Conservation (phyloP, 202 grass and related monocot species). For the Digitaria exilis region DNA sequence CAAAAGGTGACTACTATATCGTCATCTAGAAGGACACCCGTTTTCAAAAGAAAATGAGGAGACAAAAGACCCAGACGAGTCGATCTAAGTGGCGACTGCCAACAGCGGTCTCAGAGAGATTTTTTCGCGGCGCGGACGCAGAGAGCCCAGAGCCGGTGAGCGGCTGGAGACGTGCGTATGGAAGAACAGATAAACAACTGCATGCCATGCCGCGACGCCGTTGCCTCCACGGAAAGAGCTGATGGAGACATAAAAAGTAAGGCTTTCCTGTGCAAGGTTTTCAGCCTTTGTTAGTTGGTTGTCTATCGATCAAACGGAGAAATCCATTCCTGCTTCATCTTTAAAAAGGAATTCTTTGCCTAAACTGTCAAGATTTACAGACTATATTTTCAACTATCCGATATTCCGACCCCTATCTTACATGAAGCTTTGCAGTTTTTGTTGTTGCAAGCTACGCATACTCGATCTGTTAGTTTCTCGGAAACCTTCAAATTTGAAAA, state of each 20-base stretch:
- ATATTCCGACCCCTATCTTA: too few relatives aligned
- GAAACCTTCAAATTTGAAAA: background rate
- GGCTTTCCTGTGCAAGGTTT: background rate
- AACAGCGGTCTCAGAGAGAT: background rate
- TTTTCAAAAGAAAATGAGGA: background rate
- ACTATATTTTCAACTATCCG: too few relatives aligned
- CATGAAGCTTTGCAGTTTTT: too few relatives aligned
- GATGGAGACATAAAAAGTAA: background rate
- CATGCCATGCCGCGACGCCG: background rate
- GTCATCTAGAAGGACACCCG: background rate
- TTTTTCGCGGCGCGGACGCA: background rate
- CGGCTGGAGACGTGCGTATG: background rate
- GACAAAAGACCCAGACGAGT: background rate
- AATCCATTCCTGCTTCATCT: too few relatives aligned
- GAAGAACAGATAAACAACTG: background rate
- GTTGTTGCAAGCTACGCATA: background rate
- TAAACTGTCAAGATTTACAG: too few relatives aligned
- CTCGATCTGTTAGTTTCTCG: background rate
- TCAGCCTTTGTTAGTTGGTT: too few relatives aligned
- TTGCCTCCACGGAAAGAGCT: background rate
- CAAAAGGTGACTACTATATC: background rate
- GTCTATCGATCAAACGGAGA: too few relatives aligned
- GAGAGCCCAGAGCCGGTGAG: background rate
- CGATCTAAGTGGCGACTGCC: too few relatives aligned
- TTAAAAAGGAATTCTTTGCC: too few relatives aligned